Evolutionary conservation across 2,329 filamentous ascomycete genomes (phyloP), one percentile per base, ranked within the genome.

Genomic region (Verticillium zaregamsianum): DNA sequence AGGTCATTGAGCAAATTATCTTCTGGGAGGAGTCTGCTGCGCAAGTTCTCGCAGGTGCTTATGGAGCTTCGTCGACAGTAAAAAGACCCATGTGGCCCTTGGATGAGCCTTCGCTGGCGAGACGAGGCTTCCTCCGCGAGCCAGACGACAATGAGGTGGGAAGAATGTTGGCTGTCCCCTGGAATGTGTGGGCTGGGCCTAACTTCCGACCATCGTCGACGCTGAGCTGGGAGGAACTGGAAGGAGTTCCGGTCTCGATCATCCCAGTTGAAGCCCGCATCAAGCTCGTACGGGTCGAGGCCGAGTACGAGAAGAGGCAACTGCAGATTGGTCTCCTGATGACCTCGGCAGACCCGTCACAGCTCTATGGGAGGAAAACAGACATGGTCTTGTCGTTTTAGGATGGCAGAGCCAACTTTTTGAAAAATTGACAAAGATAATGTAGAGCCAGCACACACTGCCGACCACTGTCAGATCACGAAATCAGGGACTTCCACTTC

Each of bases 1-100:
- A 56, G 3, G 66, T 66, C 3, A 62, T 66, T 0, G 64, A 65
- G 11, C 61, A 56, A 12, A 15, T 68, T 4, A 57, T 72, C 9
- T 9, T 8, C 31, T 12, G 23, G 32, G 55, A 57, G 55, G 55
- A 57, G n/a, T 11, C 17, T 28, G n/a, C 11, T 23, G 49, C 49
- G 14, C 49, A 28, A 14, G 14, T 15, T 5, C 9, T 35, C 3
- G 33, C 33, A 35, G 14, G 9, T 9, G 14, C 4, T 2, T 14
- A 5, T 35, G 9, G 2, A 35, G 14, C 9, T 35, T 5, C 9
- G 33, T 14, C 9, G 14, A 35, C 1, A 14, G 11, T 3, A 35
- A 11, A 11, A 14, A 11, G 9, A 7, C 33, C 11, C 33, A 9
- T 35, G 3, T 35, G 33, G 33, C 33, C 33, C 14, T 35, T 35